Evolutionary conservation across 192 early-diverging fungal genomes (phyloP), one percentile per base, ranked within the genome.

Genomic region (Diversispora eburnea): DNA sequence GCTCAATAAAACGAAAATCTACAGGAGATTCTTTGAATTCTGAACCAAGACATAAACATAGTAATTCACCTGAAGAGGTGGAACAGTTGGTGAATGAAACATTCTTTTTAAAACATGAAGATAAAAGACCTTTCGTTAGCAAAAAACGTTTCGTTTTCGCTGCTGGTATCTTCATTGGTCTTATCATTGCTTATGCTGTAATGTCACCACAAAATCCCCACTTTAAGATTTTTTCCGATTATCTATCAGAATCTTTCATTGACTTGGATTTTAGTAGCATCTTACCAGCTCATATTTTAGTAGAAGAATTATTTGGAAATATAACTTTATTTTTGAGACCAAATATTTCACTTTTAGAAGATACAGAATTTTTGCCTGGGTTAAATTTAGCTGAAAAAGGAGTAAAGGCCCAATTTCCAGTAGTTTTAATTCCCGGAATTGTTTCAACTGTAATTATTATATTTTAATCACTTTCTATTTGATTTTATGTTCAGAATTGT

Each of bases 391-490:
- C 75, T 43, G 22, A 68, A 19, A 51, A 62, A 52, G 80, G 77
- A 49, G 74, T 74, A 70, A 80, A 61, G 62, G 67, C 78, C 52
- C 72, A 84, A 43, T 60, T 71, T 41, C 77, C 74, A 58, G 92
- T 97, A 0, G 85, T 93, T 0, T 74, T 97, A 66, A 90, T 97
- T 12, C 95, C 94, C 0, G 95, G 95, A 10, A 93, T 95, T 73
- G 91, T 93, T 9, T 93, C 91, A 0, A 91, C 94, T 8, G 93
- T 73, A 73, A 73, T 41, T 60, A 59, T 62, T n/a, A 42, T 22
- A 45, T 33, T 33, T 33, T 8, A 33, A 39, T 33, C 25, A 33
- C 25, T 33, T 33, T 33, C 25, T 33, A 33, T 10, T 49, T 13
- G 48, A 10, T 49, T 17, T 12, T 52, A 52, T 52, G 1, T 10